A percentile compares a stretch with the other conserved stretches of the same genome.
These are phyloP conservation scores for Arctium lappa DNA, from an alignment of 129 eudicot genomes.

Conservation along the genomic window DNA sequence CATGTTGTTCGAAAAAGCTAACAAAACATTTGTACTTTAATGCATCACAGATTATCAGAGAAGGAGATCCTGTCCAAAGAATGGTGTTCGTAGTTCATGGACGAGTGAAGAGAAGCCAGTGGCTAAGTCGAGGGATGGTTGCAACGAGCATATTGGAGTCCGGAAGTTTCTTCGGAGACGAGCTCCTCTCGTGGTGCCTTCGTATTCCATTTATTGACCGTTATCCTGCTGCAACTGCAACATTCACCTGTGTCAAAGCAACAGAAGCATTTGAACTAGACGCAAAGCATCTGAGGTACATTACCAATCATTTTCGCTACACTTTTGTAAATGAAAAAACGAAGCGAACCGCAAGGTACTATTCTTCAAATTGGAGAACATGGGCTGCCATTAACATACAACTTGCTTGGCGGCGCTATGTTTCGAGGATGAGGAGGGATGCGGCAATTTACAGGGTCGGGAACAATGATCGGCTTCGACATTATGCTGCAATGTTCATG, in stretches of 20 bases:
- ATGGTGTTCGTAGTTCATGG: slow-evolving; percentile 58
- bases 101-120: slow-evolving; percentile 42
- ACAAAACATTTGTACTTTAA: not conserved
- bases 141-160: slow-evolving; percentile 42
- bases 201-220: slow-evolving; percentile 39
- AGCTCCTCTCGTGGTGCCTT: slow-evolving; percentile 60
- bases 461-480: slow-evolving; percentile 36
- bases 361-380: slow-evolving; percentile 63
- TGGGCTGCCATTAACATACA: slow-evolving; percentile 71
- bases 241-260: slow-evolving; percentile 45
- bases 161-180: slow-evolving; percentile 53
- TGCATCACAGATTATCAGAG: slow-evolving; percentile 43
- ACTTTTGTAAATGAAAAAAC: slow-evolving; percentile 34
- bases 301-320: slow-evolving; percentile 51
- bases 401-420: slow-evolving; percentile 46
- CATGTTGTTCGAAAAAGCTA: not conserved
- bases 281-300: slow-evolving; percentile 45
- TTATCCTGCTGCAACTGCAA: slow-evolving; percentile 48
- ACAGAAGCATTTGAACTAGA: slow-evolving; percentile 59
- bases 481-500: slow-evolving; percentile 50
- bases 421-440: slow-evolving; percentile 28
- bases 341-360: slow-evolving; percentile 42
- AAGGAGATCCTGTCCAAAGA: slow-evolving; percentile 58
- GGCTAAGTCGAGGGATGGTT: slow-evolving; percentile 46
- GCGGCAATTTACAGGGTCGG: not conserved